phyloP scores from a whole-genome alignment of 73 alveolate species.

The Diophrys sp. region DNA sequence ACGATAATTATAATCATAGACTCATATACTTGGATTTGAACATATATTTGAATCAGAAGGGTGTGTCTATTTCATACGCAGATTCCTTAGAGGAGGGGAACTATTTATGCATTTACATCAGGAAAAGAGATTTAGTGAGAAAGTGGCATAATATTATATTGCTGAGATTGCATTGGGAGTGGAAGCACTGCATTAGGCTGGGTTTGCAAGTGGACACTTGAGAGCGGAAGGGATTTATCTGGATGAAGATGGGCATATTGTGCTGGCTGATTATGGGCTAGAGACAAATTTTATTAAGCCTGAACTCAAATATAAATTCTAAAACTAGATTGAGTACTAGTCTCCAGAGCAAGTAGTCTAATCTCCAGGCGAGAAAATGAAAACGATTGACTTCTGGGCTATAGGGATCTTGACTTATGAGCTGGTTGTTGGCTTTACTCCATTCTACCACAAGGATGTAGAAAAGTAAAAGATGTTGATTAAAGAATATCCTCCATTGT shows the following conservation, averaged over 20 bases:
- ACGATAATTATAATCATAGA: conserved; percentile 60
- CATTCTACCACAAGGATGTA: conserved; percentile 66
- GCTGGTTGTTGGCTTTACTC: conserved; percentile 81
- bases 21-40: conserved; percentile 83
- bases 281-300: conserved; percentile 48
- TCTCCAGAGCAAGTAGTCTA: conserved; percentile 62
- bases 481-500: conserved; percentile 19
- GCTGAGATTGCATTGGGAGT: conserved; percentile 80
- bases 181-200: conserved; percentile 64
- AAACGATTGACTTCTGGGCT: conserved; percentile 80
- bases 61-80: conserved; percentile 86
- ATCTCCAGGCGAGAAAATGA: conserved; percentile 78
- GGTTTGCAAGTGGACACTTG: conserved; percentile 71
- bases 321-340: conserved; percentile 66
- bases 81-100: conserved; percentile 92
- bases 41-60: conserved; percentile 87
- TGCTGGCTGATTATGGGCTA: conserved; percentile 79
- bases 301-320: conserved; percentile 56
- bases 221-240: conserved; percentile 87
- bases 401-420: conserved; percentile 79
- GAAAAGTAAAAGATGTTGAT: conserved; percentile 31
- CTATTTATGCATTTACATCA: conserved; percentile 82
- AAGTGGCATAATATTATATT: conserved; percentile 76
- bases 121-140: conserved; percentile 77
- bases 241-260: conserved; percentile 70